Conservation (phyloP, 331 rosid species). For the Spiraea crenata region DNA sequence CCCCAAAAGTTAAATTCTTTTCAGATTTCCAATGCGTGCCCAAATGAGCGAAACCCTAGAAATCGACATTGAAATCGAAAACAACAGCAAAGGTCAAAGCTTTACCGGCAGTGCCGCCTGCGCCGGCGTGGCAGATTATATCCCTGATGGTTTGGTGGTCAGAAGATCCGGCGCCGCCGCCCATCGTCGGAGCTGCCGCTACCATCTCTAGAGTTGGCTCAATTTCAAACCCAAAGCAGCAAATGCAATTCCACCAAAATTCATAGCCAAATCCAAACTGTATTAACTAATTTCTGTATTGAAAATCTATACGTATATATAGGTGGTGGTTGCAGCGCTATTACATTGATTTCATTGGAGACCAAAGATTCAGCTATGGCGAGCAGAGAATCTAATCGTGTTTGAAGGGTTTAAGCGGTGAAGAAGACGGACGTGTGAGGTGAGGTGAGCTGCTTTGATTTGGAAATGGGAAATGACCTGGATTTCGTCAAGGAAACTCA, state of each 20-base stretch:
- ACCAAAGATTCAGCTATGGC: too few species aligned
- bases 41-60: slow-evolving; percentile 21
- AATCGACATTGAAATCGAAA: slow-evolving; percentile 6
- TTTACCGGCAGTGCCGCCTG: slow-evolving; percentile 93
- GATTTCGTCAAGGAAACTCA: background rate
- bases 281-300: background rate
- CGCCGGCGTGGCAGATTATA: slow-evolving; percentile 59
- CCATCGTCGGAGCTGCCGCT: slow-evolving; percentile 45
- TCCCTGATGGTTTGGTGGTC: slow-evolving; percentile 36
- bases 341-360: slow-evolving; percentile 1
- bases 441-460: background rate
- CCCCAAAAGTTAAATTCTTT: background rate
- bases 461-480: background rate
- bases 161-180: slow-evolving; percentile 37
- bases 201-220: background rate
- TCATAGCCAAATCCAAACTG: slow-evolving; percentile 16
- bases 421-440: background rate
- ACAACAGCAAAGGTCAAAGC: too few species aligned
- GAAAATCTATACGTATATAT: background rate
- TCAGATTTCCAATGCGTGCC: background rate
- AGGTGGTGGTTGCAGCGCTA: background rate
- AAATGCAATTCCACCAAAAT: background rate
- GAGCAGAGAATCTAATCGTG: background rate
- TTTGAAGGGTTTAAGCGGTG: slow-evolving; percentile 20
- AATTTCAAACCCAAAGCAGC: slow-evolving; percentile 7